Evolutionary conservation across 2,329 filamentous ascomycete genomes (phyloP).

Genomic region (Ceratocystis colombiana): DNA sequence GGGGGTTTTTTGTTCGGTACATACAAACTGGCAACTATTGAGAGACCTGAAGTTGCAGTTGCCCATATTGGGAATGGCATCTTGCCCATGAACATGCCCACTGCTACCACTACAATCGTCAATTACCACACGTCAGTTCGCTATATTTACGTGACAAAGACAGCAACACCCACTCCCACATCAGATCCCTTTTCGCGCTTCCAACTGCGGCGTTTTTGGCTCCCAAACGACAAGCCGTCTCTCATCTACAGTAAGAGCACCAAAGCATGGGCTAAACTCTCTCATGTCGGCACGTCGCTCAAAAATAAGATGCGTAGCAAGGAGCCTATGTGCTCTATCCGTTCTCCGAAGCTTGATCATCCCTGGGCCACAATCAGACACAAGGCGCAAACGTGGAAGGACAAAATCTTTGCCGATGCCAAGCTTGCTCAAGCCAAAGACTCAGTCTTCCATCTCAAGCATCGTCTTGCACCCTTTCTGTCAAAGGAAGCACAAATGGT

Average conservation of each 20-base stretch:
- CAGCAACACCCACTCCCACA: constrained; percentile 10
- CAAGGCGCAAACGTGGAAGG: background rate
- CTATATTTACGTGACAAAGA: constrained; percentile 22
- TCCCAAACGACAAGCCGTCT: constrained; percentile 6
- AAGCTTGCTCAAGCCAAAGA: background rate
- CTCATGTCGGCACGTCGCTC: background rate
- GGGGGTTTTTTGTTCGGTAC: background rate
- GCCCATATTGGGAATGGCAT: background rate
- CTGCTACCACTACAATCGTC: constrained; percentile 21
- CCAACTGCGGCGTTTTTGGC: constrained; percentile 23
- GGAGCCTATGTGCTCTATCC: background rate
- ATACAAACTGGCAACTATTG: constrained; percentile 1
- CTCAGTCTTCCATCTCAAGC: background rate
- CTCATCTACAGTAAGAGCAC: background rate
- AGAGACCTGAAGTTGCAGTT: constrained; percentile 4
- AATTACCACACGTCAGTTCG: constrained; percentile 22
- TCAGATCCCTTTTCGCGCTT: constrained; percentile 2
- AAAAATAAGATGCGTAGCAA: constrained; percentile 7
- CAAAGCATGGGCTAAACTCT: background rate
- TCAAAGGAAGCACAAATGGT: background rate
- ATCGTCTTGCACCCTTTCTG: background rate
- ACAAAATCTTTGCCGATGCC: background rate
- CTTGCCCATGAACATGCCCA: constrained; percentile 3
- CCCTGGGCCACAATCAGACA: background rate
- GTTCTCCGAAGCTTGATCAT: background rate